Base-by-base conservation (phyloP, 805 yeast genomes). In the Yarrowia yakushimensis region DNA sequence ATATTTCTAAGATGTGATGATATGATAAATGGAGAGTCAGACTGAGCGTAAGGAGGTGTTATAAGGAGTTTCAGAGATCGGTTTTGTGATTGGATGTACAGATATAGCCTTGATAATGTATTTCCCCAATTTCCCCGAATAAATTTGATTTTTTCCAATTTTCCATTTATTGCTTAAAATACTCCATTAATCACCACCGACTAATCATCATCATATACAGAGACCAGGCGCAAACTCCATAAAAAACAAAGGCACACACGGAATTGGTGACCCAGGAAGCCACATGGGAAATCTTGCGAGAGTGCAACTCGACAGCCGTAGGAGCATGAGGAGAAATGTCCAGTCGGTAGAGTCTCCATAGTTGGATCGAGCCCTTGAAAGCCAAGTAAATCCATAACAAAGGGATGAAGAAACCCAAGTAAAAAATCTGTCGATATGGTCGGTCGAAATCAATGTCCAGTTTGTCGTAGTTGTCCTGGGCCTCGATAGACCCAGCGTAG, bases 401-500 rank as follows among this genome's bases (percentile, higher is more conserved):
- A 0, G 59, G 59, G 17, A 36, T 1, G 2, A 52, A 7, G 13
- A 52, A 34, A 0, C 59, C 59, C 33, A 11, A 8, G 20, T 11
- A 52, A 9, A 34, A 52, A 3, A n/a, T 18, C 22, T 6, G 25
- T 8, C 23, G 3, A 25, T 52, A 52, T 4, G 59, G 59, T 4
- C 17, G 2, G 31, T 52, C 25, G n/a, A 23, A 52, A 18, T 52
- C 57, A n/a, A 50, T 12, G 23, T 50, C 30, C 12, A 34, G 34
- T 18, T 34, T 50, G 30, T 50, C 57, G 23, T 34, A 50, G 31
- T n/a, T 50, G 30, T 33, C 31, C 31, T 50, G 57, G 11, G 57
- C 42, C 22, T 50, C 57, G n/a, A 50, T 50, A 11, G 57, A 50
- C 2, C 28, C 22, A 25, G 57, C 28, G 11, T 50, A 50, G 6